phyloP scores from a whole-genome alignment of 768 basidiomycete species.

The Rhodosporidiobolus odoratus region DNA sequence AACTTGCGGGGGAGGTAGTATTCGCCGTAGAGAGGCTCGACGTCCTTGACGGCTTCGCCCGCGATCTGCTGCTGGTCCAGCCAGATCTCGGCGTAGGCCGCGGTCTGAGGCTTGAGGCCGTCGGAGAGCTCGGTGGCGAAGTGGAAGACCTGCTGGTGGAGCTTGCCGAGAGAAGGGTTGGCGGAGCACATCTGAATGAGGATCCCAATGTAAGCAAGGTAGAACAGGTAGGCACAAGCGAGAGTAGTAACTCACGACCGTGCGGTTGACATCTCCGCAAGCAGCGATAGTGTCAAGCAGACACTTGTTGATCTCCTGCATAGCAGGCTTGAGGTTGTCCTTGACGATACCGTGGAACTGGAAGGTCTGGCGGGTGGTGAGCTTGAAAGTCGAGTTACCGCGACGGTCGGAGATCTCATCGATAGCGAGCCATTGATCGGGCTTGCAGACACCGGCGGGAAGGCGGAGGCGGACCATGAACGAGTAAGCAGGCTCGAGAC shows the following conservation, averaged over 20 bases:
- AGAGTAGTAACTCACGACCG: slow-evolving; percentile 28
- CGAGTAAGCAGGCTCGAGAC: slow-evolving; percentile 87
- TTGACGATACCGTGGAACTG: slow-evolving; percentile 99
- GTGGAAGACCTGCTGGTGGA: slow-evolving; percentile 74
- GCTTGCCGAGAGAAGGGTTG: slow-evolving; percentile 78
- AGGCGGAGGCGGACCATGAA: slow-evolving; percentile 99
- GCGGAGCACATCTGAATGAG: slow-evolving; percentile 61
- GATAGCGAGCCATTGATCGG: slow-evolving; percentile 90
- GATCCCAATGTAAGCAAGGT: neutral
- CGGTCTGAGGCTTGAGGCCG: slow-evolving; percentile 79
- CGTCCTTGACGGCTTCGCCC: slow-evolving; percentile 83
- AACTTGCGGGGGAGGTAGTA: slow-evolving; percentile 81
- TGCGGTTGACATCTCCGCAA: slow-evolving; percentile 92
- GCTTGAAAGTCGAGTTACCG: slow-evolving; percentile 88
- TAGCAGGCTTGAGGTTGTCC: slow-evolving; percentile 87
- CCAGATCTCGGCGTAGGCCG: slow-evolving; percentile 99
- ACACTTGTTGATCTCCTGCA: slow-evolving; percentile 87
- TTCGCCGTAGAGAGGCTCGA: slow-evolving; percentile 91
- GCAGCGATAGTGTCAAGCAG: slow-evolving; percentile 93
- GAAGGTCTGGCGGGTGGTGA: slow-evolving; percentile 96
- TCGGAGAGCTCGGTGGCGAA: slow-evolving; percentile 79
- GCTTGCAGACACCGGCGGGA: slow-evolving; percentile 89
- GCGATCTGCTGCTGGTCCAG: slow-evolving; percentile 93
- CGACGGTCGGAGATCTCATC: slow-evolving; percentile 94
- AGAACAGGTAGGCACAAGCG: neutral